Evolutionary conservation across 1,139 yeast genomes (phyloP).

Genomic region (Dujonia santamariae): DNA sequence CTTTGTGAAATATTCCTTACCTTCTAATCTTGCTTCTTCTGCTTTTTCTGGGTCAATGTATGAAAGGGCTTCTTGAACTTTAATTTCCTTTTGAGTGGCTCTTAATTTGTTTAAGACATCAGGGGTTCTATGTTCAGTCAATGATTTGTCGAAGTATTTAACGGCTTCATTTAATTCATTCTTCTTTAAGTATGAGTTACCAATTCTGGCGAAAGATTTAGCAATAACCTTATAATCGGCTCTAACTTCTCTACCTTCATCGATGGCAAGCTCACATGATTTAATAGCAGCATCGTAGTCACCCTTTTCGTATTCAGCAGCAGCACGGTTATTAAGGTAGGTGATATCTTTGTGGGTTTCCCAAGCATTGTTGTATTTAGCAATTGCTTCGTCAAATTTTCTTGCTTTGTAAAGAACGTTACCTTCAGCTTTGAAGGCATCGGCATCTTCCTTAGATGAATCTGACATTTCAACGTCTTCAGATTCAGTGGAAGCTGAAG

Average conservation of each 20-base stretch:
- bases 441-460: conserved; percentile 57
- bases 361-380: conserved; percentile 83
- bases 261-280: conserved; percentile 81
- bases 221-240: conserved; percentile 92
- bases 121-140: conserved; percentile 97
- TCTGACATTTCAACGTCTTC: conserved; percentile 25
- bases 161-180: conserved; percentile 73
- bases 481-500: conserved; percentile 34
- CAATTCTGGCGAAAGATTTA: conserved; percentile 90
- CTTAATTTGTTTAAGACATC: conserved; percentile 88
- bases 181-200: conserved; percentile 74
- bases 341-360: conserved; percentile 80
- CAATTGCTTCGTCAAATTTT: conserved; percentile 92
- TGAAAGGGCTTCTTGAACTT: conserved; percentile 69
- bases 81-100: conserved; percentile 80
- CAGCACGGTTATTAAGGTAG: conserved; percentile 92
- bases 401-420: conserved; percentile 82
- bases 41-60: conserved; percentile 91
- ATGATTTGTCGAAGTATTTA: conserved; percentile 79
- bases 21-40: conserved; percentile 90
- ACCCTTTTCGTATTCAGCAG: conserved; percentile 96
- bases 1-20: conserved; percentile 83
- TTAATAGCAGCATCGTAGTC: conserved; percentile 81
- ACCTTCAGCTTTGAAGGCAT: conserved; percentile 79
- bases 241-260: conserved; percentile 82